A percentile compares a stretch with the other conserved stretches of the same genome.
These are phyloP conservation scores for Leishmania amazonensis DNA, from an alignment of 208 protist genomes.

Conservation along the genomic window DNA sequence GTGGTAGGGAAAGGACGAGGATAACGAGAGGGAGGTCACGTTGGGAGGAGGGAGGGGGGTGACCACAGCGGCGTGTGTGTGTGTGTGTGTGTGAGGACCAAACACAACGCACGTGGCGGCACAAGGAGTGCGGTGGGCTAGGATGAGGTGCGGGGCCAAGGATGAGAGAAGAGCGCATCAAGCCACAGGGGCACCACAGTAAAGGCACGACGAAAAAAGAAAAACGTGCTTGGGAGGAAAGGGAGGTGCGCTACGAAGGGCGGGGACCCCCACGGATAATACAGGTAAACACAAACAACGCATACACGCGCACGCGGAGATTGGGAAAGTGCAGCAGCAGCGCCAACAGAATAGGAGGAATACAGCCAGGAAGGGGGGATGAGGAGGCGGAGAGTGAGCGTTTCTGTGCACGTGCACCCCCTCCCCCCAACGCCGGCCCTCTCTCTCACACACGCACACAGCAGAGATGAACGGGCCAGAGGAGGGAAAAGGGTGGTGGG, in stretches of 20 bases:
- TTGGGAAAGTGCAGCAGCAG: background rate
- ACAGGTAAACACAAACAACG: background rate
- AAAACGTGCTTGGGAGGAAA: too few relatives aligned
- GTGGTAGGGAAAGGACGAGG: too few relatives aligned
- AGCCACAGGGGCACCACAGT: background rate
- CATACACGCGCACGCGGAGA: background rate
- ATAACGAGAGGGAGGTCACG: too few relatives aligned
- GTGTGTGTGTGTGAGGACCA: background rate
- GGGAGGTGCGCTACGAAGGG: too few relatives aligned
- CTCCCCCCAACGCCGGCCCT: background rate
- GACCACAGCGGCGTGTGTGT: too few relatives aligned
- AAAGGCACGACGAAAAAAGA: too few relatives aligned
- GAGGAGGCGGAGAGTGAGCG: background rate
- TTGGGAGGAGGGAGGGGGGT: too few relatives aligned
- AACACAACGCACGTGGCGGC: too few relatives aligned
- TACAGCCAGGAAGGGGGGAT: background rate
- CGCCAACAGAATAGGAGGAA: background rate
- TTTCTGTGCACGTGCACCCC: background rate
- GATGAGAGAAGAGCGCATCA: too few relatives aligned
- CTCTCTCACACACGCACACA: background rate
- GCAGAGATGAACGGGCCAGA: background rate
- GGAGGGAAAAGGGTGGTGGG: background rate
- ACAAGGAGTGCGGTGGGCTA: background rate
- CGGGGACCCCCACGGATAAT: too few relatives aligned
- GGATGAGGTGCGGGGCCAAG: too few relatives aligned